Evolutionary conservation across 2,329 filamentous ascomycete genomes (phyloP), one percentile per base, ranked within the genome.

Genomic region (Alternaria sp.): DNA sequence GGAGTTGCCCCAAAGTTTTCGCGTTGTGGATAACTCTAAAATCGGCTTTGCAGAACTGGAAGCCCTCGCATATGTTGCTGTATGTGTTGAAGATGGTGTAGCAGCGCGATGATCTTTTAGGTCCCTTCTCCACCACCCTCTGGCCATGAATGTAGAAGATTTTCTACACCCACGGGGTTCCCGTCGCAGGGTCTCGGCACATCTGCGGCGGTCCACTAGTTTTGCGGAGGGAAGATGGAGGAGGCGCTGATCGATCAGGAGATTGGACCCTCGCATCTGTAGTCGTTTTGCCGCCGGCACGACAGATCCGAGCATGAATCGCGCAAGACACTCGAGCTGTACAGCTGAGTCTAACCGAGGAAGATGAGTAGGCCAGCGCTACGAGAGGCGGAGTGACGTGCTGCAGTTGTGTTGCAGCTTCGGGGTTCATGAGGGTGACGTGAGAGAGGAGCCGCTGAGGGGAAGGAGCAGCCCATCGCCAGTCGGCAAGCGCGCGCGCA

Each of bases 141-240:
- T 60, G 15, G 26, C 54, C 25, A 44, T 58, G 14, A 43, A 23
- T 11, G 50, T 62, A 25, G 33, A 50, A 58, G 63, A 63, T 47
- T 43, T 50, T 15, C 53, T 50, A 37, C 41, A 53, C 61, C 54
- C 61, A 64, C 47, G 58, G 61, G 63, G 61, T 55, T 61, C 54
- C 61, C 51, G 60, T 55, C 58, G 56, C 54, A 56, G 64, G 56
- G 47, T 37, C 57, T 62, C 57, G 55, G 49, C 47, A 64, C 62
- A 60, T 69, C 67, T 67, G 58, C 63, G 55, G 43, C 57, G 51
- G 54, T 65, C 68, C 69, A 69, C 66, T 57, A 11, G 60, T 66
- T 64, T 54, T 65, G 60, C 57, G 66, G 66, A 69, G 64, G 53
- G 54, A 54, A 41, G 55, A 41, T 55, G 41, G 51, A 55, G 43